Conservation (phyloP, 2,329 filamentous ascomycete genomes). For the Hypomyces rosellus region DNA sequence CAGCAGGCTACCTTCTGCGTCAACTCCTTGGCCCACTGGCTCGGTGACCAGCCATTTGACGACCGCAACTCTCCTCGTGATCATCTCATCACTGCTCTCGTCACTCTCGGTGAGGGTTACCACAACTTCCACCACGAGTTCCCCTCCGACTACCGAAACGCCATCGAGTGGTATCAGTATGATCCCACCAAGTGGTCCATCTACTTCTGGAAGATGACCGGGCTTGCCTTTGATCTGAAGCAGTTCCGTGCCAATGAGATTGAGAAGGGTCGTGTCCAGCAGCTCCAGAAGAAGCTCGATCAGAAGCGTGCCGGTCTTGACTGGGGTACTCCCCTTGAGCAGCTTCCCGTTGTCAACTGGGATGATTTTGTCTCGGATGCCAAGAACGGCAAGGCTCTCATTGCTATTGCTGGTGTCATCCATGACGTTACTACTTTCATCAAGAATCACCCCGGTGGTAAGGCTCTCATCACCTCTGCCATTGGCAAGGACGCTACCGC, state of each 20-base stretch:
- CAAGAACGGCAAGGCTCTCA: constrained; percentile 67
- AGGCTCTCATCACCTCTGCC: constrained; percentile 74
- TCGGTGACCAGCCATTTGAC: constrained; percentile 87
- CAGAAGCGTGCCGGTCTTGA: constrained; percentile 76
- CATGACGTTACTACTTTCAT: constrained; percentile 82
- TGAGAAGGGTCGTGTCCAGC: constrained; percentile 83
- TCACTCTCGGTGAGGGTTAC: constrained; percentile 83
- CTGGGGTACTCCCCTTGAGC: constrained; percentile 80
- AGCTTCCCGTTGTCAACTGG: constrained; percentile 80
- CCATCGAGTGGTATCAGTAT: constrained; percentile 85
- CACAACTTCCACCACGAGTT: constrained; percentile 97
- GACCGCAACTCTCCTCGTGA: constrained; percentile 88
- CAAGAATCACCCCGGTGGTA: constrained; percentile 85
- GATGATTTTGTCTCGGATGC: constrained; percentile 75
- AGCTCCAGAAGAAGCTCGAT: constrained; percentile 88
- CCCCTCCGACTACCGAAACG: constrained; percentile 87
- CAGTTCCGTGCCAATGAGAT: constrained; percentile 89
- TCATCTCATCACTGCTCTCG: constrained; percentile 77
- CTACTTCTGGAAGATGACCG: constrained; percentile 76
- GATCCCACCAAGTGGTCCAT: constrained; percentile 90
- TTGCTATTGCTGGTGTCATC: constrained; percentile 76
- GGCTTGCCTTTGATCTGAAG: constrained; percentile 81
- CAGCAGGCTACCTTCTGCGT: constrained; percentile 92
- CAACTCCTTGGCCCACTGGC: constrained; percentile 86
- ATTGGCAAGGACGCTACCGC: constrained; percentile 84